Evolutionary conservation across 805 yeast genomes (phyloP), one percentile per base, ranked within the genome.

Genomic region (Schizosaccharomyces lindneri): DNA sequence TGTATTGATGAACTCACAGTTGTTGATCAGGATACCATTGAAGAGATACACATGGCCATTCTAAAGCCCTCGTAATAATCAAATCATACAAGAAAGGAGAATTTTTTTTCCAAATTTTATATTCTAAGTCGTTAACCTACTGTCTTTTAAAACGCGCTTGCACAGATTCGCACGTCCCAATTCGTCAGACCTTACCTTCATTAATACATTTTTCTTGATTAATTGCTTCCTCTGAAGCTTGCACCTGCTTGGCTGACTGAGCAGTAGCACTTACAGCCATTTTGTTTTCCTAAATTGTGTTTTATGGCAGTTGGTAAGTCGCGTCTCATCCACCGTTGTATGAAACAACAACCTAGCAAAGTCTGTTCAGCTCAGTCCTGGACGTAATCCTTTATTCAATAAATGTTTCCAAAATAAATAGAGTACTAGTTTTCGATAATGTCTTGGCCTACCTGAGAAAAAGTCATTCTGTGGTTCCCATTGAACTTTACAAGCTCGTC

Each of bases 41-140:
- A 9, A 79, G 77, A 1, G 83, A 74, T 55, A 79, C 66, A 5
- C 83, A 79, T 7, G 86, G 86, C 85, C 85, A 82, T 27, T 79
- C 72, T 19, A 81, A 71, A 11, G 81, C 72, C 19, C 77, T 71
- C 1, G 83, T 78, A 46, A 75, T 73, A 32, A 82, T 67, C 59
- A 77, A 74, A 64, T 78, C 81, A 69, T 82, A 82, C 32, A 81
- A 68, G 43, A 75, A 73, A 5, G 79, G 81, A 0, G 81, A 70
- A 67, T 82, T 81, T 66, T 82, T 82, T 72, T 81, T 81, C 84
- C 84, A 82, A 29, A 73, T 71, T 19, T 76, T 69, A 69, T 81
- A 82, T 62, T 78, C 78, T 69, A 64, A 65, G 1, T 19, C 27
- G 51, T 46, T 46, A 19, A 46, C 27, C 13, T 13, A 9, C 41